Evolutionary conservation across 305 asterid species (phyloP), one percentile per base, ranked within the genome.

Genomic region (Fraxinus ornus): DNA sequence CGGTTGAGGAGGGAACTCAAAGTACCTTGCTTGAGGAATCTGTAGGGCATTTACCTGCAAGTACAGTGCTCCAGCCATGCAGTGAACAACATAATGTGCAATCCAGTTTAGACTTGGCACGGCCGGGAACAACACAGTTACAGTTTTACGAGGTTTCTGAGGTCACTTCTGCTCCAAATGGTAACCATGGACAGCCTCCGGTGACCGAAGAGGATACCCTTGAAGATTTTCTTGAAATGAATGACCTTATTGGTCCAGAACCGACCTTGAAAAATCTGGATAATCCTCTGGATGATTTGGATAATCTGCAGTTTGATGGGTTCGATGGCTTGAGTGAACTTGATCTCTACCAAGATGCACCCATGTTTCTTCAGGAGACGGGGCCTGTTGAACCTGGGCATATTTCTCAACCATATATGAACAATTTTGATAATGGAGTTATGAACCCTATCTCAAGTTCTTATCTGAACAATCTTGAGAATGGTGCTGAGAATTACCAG

Each of bases 211-310:
- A 81, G 76, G 80, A 55, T 35, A 13, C 22, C 37, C 39, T 68
- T 15, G 75, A 83, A 82, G 91, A 86, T 80, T 90, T 75, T 62
- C 81, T 90, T 57, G 98, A 97, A 88, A 86, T 97, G 90, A 85
- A 97, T 81, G 99, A 97, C 84, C 91, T 97, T 74, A 17, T 86
- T 64, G 90, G 84, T 80, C 88, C 90, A 12, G 89, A 88, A 68
- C 87, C 88, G 4, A 79, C 79, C 78, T 28, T 30, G 1, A 78
- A 81, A 41, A 76, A 36, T 60, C 72, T 49, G n/a, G 88, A 81
- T 60, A 78, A 80, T 24, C 83, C 82, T 8, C 86, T 49, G 68
- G 86, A 78, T 70, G 35, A 85, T 78, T 72, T 81, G 74, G 94
- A 85, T 86, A 79, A 79, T 30, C 82, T 83, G 82, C 88, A 57